These are phyloP conservation scores for Hypoxylon rickii DNA, from an alignment of 495 filamentous ascomycete species.

Conservation along the genomic window DNA sequence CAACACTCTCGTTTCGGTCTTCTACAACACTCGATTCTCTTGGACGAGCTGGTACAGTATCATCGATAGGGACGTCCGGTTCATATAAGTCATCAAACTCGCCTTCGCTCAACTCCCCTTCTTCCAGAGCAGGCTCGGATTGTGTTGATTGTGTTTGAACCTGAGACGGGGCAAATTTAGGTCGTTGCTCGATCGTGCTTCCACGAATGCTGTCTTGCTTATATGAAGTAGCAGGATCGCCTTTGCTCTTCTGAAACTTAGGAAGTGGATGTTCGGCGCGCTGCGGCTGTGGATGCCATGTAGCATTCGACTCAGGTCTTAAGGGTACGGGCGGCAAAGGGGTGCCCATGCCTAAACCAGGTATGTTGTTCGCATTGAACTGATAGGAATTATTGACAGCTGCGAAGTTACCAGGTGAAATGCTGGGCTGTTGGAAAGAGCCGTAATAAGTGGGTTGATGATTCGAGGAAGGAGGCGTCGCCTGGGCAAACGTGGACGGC, in stretches of 20 bases:
- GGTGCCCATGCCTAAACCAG: conserved; percentile 45
- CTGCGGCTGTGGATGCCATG: conserved; percentile 22
- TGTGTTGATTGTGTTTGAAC: conserved; percentile 12
- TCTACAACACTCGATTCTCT: conserved; percentile 10
- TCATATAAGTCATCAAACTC: conserved; percentile 58
- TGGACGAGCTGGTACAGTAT: conserved; percentile 19
- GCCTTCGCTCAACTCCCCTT: conserved; percentile 75
- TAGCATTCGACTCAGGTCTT: conserved; percentile 1
- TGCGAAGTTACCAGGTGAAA: conserved; percentile 26
- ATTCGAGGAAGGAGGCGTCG: conserved; percentile 24
- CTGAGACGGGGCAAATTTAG: neutral
- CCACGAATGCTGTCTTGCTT: conserved; percentile 4
- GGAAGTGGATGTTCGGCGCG: neutral
- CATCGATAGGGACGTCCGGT: conserved; percentile 27
- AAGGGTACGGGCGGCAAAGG: conserved; percentile 12
- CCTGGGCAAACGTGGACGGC: conserved; percentile 31
- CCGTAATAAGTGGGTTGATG: conserved; percentile 32
- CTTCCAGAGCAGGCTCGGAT: conserved; percentile 65
- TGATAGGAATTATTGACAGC: conserved; percentile 42
- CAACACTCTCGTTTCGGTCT: conserved; percentile 26
- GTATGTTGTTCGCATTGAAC: conserved; percentile 47
- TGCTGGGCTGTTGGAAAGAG: conserved; percentile 11
- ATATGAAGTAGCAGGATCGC: neutral
- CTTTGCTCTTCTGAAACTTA: neutral
- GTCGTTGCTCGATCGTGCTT: neutral